Evolutionary conservation across 495 filamentous ascomycete species (phyloP).

Genomic region (Amphirosellinia nigrospora): DNA sequence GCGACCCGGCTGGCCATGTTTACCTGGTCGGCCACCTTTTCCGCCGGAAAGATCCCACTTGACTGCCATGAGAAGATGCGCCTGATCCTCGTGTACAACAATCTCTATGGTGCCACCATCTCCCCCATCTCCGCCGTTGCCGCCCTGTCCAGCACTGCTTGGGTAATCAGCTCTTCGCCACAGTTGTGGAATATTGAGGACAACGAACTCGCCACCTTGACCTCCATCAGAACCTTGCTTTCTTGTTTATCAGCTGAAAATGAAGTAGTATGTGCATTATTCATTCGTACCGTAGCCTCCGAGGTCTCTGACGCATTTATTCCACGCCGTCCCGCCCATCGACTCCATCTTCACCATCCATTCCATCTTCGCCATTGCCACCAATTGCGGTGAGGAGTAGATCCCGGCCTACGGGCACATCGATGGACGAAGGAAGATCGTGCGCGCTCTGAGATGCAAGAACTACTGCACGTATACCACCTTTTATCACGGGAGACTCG

Average conservation of each 20-base stretch:
- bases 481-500: conserved; percentile 35
- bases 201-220: conserved; percentile 35
- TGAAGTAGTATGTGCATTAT: conserved; percentile 18
- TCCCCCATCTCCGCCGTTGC: conserved; percentile 31
- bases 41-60: conserved; percentile 42
- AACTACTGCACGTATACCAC: conserved; percentile 29
- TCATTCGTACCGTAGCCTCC: conserved; percentile 39
- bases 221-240: conserved; percentile 41
- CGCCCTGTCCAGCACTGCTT: conserved; percentile 40
- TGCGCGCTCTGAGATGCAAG: conserved; percentile 15
- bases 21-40: conserved; percentile 32
- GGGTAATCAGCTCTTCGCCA: conserved; percentile 23
- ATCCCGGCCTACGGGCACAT: conserved; percentile 7
- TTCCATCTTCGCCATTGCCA: conserved; percentile 38
- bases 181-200: conserved; percentile 29
- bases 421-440: conserved; percentile 2
- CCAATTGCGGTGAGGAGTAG: conserved; percentile 11
- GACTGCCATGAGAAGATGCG: conserved; percentile 32
- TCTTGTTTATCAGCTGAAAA: conserved; percentile 1
- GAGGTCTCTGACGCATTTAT: conserved; percentile 36
- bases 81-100: conserved; percentile 24
- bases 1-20: conserved; percentile 41
- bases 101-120: conserved; percentile 34
- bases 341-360: conserved; percentile 43
- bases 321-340: conserved; percentile 44